Evolutionary conservation across 1,139 yeast genomes (phyloP), one percentile per base, ranked within the genome.

Genomic region (Diutina scorzettiae): DNA sequence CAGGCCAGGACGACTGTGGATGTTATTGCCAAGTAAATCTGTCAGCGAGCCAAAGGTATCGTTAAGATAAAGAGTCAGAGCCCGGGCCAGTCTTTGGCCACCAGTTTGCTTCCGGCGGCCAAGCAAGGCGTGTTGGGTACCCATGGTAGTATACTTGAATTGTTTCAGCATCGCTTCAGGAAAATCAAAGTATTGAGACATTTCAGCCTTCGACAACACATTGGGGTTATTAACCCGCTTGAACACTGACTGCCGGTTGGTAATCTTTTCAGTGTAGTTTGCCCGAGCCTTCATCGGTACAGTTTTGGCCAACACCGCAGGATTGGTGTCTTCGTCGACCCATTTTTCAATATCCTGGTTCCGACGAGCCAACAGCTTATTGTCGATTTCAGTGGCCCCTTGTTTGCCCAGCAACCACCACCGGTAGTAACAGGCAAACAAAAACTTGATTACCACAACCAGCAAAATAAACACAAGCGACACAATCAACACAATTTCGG

Each of bases 371-470:
- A 71, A 63, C 31, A 64, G 57, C 49, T 68, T 70, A 37, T 60
- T 67, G 52, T 75, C 75, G 45, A 79, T 64, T 28, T 65, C 65
- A 44, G 73, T 73, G 2, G 91, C 93, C 48, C 97, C 96, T 62
- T 87, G 96, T 41, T 64, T 69, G 43, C 79, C 76, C 9, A 94
- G 73, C 32, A 89, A 63, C 44, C 77, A 64, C 95, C 96, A 89
- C 50, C 81, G 77, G 66, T 82, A 91, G 58, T 86, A 86, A 58
- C 93, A 80, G 0, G 97, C 97, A 62, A 89, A 69, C 16, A 81
- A 45, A 54, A 91, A 91, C 62, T 87, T 89, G 40, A 70, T 67
- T 34, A 77, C 58, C 24, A 87, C 95, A 45, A 89, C 76, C 1
- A 94, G 73, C 46, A 91, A 69, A 54, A 91, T 89, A 58, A 91